Evolutionary conservation across 768 basidiomycete species (phyloP), one percentile per base, ranked within the genome.

Genomic region (Tulasnella sp.): DNA sequence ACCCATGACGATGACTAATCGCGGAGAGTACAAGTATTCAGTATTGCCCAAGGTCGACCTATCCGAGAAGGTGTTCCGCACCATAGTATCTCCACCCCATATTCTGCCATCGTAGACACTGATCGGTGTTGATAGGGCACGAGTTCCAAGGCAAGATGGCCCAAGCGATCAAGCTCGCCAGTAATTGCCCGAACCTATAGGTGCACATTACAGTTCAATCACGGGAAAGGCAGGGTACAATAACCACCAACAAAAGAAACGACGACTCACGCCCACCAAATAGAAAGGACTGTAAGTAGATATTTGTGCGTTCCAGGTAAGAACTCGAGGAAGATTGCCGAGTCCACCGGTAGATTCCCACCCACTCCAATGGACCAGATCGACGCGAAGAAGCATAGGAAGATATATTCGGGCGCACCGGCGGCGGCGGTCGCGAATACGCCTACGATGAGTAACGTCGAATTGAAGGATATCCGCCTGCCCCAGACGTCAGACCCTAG

Each of bases 221-320:
- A n/a, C n/a, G n/a, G n/a, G n/a, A n/a, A n/a, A n/a, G n/a, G n/a
- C n/a, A n/a, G n/a, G n/a, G n/a, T n/a, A n/a, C n/a, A n/a, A n/a
- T n/a, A n/a, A n/a, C 19, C 15, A 1, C 5, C n/a, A 9, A 19
- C 17, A 31, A 12, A 1, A 15, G n/a, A 27, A 22, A 15, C 19
- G 49, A 8, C 1, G 2, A 56, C 54, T 44, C 22, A 59, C 48
- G 83, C 82, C 87, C 87, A 89, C 82, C 83, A 88, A 41, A 87
- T 78, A 0, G 85, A 85, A 17, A 88, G 74, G 11, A 87, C 71
- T 0, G 85, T 87, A 31, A 88, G 72, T 2, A 89, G 73, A 65
- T 85, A 87, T 65, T 88, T 86, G 62, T 87, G 84, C 0, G 80
- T 78, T 2, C 78, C n/a, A n/a, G n/a, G n/a, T n/a, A n/a, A n/a